Conservation (phyloP, 1,284 basidiomycete genomes). For the Ustilago tritici region DNA sequence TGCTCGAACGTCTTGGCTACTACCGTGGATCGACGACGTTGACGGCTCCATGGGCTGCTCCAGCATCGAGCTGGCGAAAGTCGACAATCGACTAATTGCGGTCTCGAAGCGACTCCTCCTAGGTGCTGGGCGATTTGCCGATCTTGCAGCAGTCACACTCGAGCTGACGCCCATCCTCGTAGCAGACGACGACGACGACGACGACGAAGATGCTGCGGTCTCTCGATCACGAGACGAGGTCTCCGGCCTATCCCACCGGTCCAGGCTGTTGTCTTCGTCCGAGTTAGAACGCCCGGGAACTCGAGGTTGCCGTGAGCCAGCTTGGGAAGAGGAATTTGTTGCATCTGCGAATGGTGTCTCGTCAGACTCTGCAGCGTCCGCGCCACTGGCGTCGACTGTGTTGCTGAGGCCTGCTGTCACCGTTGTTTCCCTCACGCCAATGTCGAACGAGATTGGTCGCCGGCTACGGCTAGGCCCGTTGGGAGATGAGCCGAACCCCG, state of each 20-base stretch:
- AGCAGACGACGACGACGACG: background rate
- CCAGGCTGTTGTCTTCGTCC: background rate
- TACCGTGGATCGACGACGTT: background rate
- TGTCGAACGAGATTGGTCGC: slow-evolving; percentile 32
- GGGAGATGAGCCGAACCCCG: slow-evolving; percentile 4
- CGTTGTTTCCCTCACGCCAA: background rate
- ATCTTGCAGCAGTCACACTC: slow-evolving; percentile 14
- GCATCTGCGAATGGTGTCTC: slow-evolving; percentile 8
- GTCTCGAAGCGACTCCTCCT: slow-evolving; percentile 47
- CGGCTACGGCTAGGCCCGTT: slow-evolving; percentile 11
- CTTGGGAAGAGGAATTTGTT: slow-evolving; percentile 3
- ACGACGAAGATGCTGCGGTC: background rate
- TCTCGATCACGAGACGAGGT: background rate
- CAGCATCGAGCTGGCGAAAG: slow-evolving; percentile 62
- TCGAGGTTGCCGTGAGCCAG: background rate
- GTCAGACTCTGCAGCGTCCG: background rate
- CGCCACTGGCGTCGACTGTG: background rate
- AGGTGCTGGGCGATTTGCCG: slow-evolving; percentile 9
- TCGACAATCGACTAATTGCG: slow-evolving; percentile 61
- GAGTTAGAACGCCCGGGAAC: background rate
- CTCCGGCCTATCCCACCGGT: background rate
- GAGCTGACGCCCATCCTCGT: slow-evolving; percentile 20
- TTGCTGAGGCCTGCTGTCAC: slow-evolving; percentile 1
- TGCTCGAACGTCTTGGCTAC: slow-evolving; percentile 3
- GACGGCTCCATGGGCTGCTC: slow-evolving; percentile 40